These are phyloP conservation scores for Lactarius deliciosus DNA, from an alignment of 768 basidiomycete genomes.

Conservation along the genomic window DNA sequence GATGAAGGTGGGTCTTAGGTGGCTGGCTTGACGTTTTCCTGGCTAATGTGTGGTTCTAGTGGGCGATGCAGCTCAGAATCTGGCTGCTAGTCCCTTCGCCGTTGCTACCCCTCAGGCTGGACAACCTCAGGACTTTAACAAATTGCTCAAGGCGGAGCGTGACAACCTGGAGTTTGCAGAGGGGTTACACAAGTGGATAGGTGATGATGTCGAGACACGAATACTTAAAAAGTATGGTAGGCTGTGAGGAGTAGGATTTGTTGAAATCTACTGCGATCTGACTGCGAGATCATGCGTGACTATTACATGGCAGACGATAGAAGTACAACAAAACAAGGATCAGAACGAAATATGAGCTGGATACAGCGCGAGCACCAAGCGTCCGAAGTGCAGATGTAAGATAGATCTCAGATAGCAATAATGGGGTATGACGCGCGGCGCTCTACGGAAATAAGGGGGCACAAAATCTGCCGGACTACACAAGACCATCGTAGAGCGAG, in stretches of 20 bases:
- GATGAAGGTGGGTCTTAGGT: conserved; percentile 69
- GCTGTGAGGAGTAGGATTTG: conserved; percentile 37
- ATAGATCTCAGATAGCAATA: conserved; percentile 12
- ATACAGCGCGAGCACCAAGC: conserved; percentile 11
- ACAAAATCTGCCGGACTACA: conserved; percentile 42
- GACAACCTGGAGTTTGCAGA: conserved; percentile 94
- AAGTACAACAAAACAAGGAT: conserved; percentile 6
- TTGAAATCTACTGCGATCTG: conserved; percentile 8
- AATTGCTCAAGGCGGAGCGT: conserved; percentile 86
- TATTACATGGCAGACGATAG: conserved; percentile 12
- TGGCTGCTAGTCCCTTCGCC: conserved; percentile 69
- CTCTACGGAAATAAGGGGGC: neutral
- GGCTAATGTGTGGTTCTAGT: conserved; percentile 44
- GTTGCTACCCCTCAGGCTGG: conserved; percentile 44
- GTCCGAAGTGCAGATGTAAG: conserved; percentile 10
- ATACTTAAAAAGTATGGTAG: conserved; percentile 79
- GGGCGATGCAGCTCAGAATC: conserved; percentile 75
- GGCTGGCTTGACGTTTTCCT: conserved; percentile 27
- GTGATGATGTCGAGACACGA: conserved; percentile 74
- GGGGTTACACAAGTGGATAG: conserved; percentile 81
- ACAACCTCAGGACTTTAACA: conserved; percentile 81
- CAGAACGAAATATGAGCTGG: conserved; percentile 1
- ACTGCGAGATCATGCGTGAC: conserved; percentile 1
- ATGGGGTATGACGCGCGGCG: conserved; percentile 1
- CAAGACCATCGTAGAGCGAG: conserved; percentile 92